phyloP scores from a whole-genome alignment of 169 alveolate species.

The Cryptosporidium muris region DNA sequence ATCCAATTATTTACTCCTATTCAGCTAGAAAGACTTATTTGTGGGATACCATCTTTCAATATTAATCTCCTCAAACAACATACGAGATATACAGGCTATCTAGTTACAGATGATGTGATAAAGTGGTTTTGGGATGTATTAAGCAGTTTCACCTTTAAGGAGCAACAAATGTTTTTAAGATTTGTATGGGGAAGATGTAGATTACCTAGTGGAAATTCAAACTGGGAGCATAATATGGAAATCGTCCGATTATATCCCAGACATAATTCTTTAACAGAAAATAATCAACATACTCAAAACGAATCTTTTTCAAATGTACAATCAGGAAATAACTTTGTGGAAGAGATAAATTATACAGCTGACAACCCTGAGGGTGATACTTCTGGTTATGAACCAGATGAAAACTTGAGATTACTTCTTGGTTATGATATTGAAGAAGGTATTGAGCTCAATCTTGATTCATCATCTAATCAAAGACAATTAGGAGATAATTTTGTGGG shows the following conservation, averaged over 20 bases:
- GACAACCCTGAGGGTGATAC: background rate
- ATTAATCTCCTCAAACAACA: constrained; percentile 83
- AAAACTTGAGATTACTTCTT: too few species aligned
- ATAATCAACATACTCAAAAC: background rate
- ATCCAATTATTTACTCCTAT: constrained; percentile 75
- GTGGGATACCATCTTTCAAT: constrained; percentile 88
- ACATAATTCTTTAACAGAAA: background rate
- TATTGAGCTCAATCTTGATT: background rate
- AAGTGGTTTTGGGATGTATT: constrained; percentile 88
- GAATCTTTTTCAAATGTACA: constrained; percentile 15
- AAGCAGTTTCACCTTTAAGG: constrained; percentile 81
- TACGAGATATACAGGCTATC: constrained; percentile 84
- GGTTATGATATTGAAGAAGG: constrained; percentile 1
- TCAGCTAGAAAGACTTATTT: constrained; percentile 82
- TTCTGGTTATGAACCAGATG: background rate
- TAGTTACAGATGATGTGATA: constrained; percentile 77
- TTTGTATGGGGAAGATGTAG: constrained; percentile 93
- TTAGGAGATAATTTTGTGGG: background rate
- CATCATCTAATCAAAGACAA: background rate
- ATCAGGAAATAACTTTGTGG: constrained; percentile 18
- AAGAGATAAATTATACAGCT: constrained; percentile 30
- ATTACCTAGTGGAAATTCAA: constrained; percentile 78
- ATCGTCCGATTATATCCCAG: constrained; percentile 16
- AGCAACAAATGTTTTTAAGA: constrained; percentile 84
- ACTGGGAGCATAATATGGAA: constrained; percentile 76